phyloP scores from a whole-genome alignment of 106 monocot species.

The Dioscorea dumetorum region DNA sequence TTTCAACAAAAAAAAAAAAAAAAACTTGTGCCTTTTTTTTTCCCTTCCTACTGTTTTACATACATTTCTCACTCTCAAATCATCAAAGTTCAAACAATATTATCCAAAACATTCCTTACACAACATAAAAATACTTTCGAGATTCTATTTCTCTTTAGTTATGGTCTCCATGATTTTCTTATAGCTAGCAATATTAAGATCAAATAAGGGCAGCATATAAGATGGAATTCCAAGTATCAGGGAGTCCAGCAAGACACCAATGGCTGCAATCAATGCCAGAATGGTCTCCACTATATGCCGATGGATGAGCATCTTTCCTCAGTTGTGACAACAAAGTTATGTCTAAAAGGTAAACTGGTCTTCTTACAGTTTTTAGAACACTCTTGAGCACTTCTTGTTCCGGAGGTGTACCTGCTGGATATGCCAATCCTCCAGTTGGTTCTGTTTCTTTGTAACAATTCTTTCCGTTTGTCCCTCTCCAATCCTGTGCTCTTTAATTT shows the following conservation, averaged over 20 bases:
- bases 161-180: too few relatives aligned
- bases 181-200: neutral
- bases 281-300: conserved; percentile 25
- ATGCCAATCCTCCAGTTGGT: conserved; percentile 23
- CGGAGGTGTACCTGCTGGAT: conserved; percentile 27
- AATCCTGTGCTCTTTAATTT: conserved; percentile 12
- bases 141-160: too few relatives aligned
- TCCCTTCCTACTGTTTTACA: too few relatives aligned
- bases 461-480: conserved; percentile 14
- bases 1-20: too few relatives aligned
- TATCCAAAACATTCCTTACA: too few relatives aligned
- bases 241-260: conserved; percentile 36
- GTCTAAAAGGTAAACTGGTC: conserved; percentile 25
- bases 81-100: too few relatives aligned
- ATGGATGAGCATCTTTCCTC: conserved; percentile 43
- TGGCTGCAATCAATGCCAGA: conserved; percentile 34
- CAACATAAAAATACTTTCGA: too few relatives aligned
- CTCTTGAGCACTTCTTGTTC: conserved; percentile 18
- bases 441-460: conserved; percentile 21
- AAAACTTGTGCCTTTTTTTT: too few relatives aligned
- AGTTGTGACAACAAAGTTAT: conserved; percentile 37
- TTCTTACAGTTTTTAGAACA: conserved; percentile 20
- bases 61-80: too few relatives aligned
- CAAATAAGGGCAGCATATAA: conserved; percentile 15
- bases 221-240: conserved; percentile 39